Percentiles rank a stretch among this genome's conserved stretches.
These are phyloP conservation scores for Didymella pomorum DNA, from an alignment of 2,329 filamentous ascomycete genomes.

Conservation along the genomic window DNA sequence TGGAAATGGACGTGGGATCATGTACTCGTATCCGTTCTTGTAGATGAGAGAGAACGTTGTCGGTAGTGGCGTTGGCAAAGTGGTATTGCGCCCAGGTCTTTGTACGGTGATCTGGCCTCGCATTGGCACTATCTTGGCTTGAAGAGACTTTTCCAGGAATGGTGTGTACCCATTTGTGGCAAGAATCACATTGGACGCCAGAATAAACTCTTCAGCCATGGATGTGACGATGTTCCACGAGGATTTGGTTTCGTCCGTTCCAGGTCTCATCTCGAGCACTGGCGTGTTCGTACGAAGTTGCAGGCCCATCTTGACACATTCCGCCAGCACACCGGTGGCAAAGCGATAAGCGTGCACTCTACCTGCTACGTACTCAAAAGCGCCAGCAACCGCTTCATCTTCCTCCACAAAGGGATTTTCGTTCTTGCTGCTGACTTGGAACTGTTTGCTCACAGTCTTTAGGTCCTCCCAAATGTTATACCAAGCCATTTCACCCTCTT, in stretches of 20 bases:
- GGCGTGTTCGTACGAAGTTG: conserved; percentile 41
- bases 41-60: conserved; percentile 70
- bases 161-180: conserved; percentile 50
- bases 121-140: conserved; percentile 53
- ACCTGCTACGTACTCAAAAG: conserved; percentile 46
- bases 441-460: conserved; percentile 25
- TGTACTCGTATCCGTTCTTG: conserved; percentile 70
- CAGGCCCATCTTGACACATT: conserved; percentile 39
- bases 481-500: conserved; percentile 37
- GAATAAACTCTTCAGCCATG: conserved; percentile 25
- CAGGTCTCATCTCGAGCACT: conserved; percentile 30
- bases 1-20: conserved; percentile 62
- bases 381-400: conserved; percentile 36
- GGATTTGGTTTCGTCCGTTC: neutral
- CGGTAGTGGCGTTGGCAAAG: conserved; percentile 50
- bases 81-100: conserved; percentile 48
- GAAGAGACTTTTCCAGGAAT: conserved; percentile 41
- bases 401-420: conserved; percentile 24
- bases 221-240: conserved; percentile 33
- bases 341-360: conserved; percentile 46
- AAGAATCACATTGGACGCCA: conserved; percentile 33
- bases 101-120: conserved; percentile 53
- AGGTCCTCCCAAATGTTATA: conserved; percentile 35
- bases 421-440: conserved; percentile 32
- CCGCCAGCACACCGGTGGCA: conserved; percentile 35